Percentiles rank a stretch among this genome's conserved stretches.
These are phyloP conservation scores for Kernera saxatilis DNA, from an alignment of 345 rosid species.

Conservation along the genomic window DNA sequence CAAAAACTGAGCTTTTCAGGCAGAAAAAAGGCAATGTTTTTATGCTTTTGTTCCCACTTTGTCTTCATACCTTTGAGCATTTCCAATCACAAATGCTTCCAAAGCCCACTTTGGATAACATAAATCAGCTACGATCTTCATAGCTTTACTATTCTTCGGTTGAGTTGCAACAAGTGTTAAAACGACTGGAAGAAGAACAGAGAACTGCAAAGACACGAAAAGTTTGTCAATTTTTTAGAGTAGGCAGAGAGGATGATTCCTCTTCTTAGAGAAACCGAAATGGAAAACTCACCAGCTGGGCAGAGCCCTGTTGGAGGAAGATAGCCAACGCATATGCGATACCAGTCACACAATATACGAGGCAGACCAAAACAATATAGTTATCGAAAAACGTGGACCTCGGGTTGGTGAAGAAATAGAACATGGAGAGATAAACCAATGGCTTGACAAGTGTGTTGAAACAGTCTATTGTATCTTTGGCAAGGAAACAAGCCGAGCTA, in stretches of 20 bases:
- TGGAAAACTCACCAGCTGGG: slow-evolving; percentile 74
- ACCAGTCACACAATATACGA: slow-evolving; percentile 93
- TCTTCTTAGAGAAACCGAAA: neutral
- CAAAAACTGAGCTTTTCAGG: slow-evolving; percentile 1
- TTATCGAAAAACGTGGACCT: slow-evolving; percentile 77
- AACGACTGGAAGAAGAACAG: slow-evolving; percentile 95
- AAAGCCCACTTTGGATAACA: slow-evolving; percentile 93
- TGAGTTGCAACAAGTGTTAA: slow-evolving; percentile 82
- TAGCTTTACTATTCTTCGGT: slow-evolving; percentile 28
- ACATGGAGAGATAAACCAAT: slow-evolving; percentile 85
- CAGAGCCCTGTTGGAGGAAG: slow-evolving; percentile 72
- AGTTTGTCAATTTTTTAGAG: slow-evolving; percentile 2
- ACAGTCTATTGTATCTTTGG: slow-evolving; percentile 84
- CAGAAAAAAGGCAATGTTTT: neutral
- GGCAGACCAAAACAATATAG: slow-evolving; percentile 73
- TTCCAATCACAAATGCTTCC: slow-evolving; percentile 75
- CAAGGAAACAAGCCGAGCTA: slow-evolving; percentile 85
- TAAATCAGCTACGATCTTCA: slow-evolving; percentile 44
- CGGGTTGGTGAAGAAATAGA: slow-evolving; percentile 86
- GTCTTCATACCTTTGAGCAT: slow-evolving; percentile 58
- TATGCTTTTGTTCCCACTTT: neutral
- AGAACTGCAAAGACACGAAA: slow-evolving; percentile 49
- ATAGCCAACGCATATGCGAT: slow-evolving; percentile 82
- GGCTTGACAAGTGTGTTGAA: slow-evolving; percentile 82
- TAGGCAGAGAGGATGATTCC: neutral